These are phyloP conservation scores for Fusarium pseudograminearum DNA, from an alignment of 2,329 filamentous ascomycete species.

Conservation along the genomic window DNA sequence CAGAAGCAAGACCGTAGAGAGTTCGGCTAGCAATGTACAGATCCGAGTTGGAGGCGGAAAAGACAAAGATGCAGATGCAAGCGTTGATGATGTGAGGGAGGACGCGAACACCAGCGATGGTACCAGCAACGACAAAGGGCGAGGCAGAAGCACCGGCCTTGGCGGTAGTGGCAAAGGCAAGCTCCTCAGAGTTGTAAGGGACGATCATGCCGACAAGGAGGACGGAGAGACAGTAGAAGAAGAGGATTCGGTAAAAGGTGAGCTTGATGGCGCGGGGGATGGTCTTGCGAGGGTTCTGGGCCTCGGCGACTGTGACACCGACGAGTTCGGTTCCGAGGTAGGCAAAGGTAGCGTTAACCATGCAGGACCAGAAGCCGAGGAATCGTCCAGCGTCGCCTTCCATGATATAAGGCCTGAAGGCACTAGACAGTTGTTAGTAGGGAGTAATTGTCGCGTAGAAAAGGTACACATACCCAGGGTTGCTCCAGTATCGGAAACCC, in stretches of 20 bases:
- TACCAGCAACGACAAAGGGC: conserved; percentile 81
- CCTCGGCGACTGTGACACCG: conserved; percentile 82
- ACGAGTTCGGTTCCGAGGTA: conserved; percentile 83
- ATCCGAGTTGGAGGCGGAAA: conserved; percentile 82
- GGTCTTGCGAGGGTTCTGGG: conserved; percentile 81
- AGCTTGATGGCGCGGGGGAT: conserved; percentile 83
- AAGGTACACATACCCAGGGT: conserved; percentile 58
- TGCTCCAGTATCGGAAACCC: conserved; percentile 75
- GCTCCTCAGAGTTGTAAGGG: conserved; percentile 73
- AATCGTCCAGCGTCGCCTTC: conserved; percentile 61
- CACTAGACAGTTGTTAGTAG: conserved; percentile 47
- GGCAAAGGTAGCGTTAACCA: conserved; percentile 83
- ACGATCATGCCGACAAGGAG: conserved; percentile 82
- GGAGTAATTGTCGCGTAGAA: fast-evolving
- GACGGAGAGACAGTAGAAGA: conserved; percentile 83
- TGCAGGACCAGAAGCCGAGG: conserved; percentile 74
- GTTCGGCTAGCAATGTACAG: conserved; percentile 81
- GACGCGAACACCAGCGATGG: conserved; percentile 69
- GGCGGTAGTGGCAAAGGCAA: conserved; percentile 67
- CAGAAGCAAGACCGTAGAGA: conserved; percentile 77
- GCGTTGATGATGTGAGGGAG: conserved; percentile 78
- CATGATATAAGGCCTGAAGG: conserved; percentile 51
- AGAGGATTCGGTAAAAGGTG: conserved; percentile 83
- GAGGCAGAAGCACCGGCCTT: conserved; percentile 61
- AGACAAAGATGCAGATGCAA: conserved; percentile 80